A percentile compares a stretch with the other conserved stretches of the same genome.
Evolutionary conservation across 805 yeast species (phyloP).

Genomic region (Diddensiella caesifluorescens): DNA sequence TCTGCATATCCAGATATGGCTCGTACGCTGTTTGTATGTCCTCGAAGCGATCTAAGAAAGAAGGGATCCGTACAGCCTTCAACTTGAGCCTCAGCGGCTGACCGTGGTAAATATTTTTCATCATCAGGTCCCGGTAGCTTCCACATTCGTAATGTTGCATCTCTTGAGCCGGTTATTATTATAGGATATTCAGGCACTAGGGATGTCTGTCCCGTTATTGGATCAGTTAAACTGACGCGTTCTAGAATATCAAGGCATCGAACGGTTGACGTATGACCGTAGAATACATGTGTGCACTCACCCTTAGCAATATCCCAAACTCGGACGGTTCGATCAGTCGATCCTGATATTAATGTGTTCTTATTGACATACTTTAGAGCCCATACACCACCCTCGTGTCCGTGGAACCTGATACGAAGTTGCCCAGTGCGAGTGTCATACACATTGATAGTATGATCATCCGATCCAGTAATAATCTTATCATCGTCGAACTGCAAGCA

Average conservation of each 20-base stretch:
- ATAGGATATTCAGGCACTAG: conserved; percentile 60
- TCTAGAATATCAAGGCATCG: conserved; percentile 81
- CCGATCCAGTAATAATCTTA: conserved; percentile 87
- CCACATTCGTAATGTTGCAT: conserved; percentile 81
- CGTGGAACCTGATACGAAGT: conserved; percentile 56
- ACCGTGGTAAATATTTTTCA: conserved; percentile 21
- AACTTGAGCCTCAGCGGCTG: conserved; percentile 32
- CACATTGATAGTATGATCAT: conserved; percentile 74
- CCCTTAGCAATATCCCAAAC: conserved; percentile 88
- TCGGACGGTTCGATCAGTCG: conserved; percentile 90
- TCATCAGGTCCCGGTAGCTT: conserved; percentile 51
- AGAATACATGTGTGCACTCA: conserved; percentile 82
- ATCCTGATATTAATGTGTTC: conserved; percentile 81
- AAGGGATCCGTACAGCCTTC: conserved; percentile 45
- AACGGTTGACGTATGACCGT: conserved; percentile 90
- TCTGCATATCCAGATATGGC: conserved; percentile 84
- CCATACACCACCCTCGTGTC: conserved; percentile 99
- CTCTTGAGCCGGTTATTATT: conserved; percentile 85
- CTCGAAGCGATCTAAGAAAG: conserved; percentile 62
- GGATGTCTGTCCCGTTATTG: conserved; percentile 56
- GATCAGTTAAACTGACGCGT: conserved; percentile 50
- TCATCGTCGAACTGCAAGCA: conserved; percentile 91
- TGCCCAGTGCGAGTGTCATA: conserved; percentile 73
- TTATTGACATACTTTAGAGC: conserved; percentile 78
- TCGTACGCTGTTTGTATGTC: conserved; percentile 77